Conservation (phyloP, 441 rosid species). For the Rhodomyrtus psidioides region DNA sequence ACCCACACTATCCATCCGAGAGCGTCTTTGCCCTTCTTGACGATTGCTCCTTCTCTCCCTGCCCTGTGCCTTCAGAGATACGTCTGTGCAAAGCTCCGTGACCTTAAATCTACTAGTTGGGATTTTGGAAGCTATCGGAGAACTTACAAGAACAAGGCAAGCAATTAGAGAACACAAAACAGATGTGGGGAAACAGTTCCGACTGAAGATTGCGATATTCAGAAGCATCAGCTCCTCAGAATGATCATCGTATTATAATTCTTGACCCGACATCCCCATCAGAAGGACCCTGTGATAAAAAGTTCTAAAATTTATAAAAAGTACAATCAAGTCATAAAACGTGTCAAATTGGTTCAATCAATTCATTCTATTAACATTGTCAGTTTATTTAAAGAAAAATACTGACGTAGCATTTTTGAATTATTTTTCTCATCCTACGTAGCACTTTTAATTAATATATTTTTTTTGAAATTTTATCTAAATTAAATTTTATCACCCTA, state of each 20-base stretch:
- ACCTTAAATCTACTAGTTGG: neutral
- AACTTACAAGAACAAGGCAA: neutral
- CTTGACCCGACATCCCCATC: no score
- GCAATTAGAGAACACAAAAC: neutral
- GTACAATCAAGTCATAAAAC: no score
- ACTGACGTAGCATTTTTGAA: no score
- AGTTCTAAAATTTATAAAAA: no score
- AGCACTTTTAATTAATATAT: no score
- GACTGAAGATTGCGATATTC: neutral
- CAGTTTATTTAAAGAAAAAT: no score
- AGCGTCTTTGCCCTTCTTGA: conserved; percentile 3
- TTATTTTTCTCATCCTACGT: no score
- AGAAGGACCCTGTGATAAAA: no score
- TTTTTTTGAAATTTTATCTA: no score
- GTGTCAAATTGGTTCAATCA: no score
- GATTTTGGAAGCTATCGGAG: neutral
- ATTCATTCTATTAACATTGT: no score
- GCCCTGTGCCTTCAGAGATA: neutral
- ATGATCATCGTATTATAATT: neutral
- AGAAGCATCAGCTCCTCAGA: neutral
- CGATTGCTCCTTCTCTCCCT: neutral
- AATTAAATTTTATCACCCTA: no score
- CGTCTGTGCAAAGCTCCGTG: neutral
- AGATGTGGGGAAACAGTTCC: neutral
- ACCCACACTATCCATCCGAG: neutral